phyloP scores from a whole-genome alignment of 805 yeast genomes.

The Pichia membranifaciens region DNA sequence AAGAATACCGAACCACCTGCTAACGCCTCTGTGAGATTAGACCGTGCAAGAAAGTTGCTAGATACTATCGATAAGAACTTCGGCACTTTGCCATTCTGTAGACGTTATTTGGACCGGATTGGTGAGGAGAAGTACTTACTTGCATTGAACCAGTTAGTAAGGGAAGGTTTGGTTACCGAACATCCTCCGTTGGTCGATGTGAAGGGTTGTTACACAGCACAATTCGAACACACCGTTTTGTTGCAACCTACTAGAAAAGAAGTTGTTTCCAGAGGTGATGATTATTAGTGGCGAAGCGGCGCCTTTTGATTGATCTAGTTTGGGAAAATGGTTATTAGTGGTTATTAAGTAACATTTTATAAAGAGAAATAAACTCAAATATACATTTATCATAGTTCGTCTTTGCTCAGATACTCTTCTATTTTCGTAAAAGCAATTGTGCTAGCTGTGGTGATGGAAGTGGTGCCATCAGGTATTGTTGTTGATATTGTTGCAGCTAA shows the following conservation, averaged over 20 bases:
- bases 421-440: not conserved
- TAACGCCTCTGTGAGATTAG: conserved; percentile 48
- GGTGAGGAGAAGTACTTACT: conserved; percentile 89
- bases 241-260: conserved; percentile 90
- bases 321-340: not conserved
- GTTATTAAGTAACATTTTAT: not conserved
- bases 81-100: conserved; percentile 95
- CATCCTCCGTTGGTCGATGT: conserved; percentile 89
- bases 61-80: conserved; percentile 70
- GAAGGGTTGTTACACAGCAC: conserved; percentile 89
- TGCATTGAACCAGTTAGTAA: conserved; percentile 80
- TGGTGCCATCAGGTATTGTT: too few relatives aligned
- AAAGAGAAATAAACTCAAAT: too few relatives aligned
- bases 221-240: conserved; percentile 89
- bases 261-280: conserved; percentile 92
- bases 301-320: too few relatives aligned
- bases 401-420: not conserved
- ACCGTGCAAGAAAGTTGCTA: conserved; percentile 64
- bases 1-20: conserved; percentile 46
- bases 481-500: too few relatives aligned
- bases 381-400: not conserved
- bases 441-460: too few relatives aligned
- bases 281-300: conserved; percentile 48
- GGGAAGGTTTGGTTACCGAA: conserved; percentile 82
- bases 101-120: conserved; percentile 83